phyloP scores from a whole-genome alignment of 768 basidiomycete species.

The Panellus pusillus region DNA sequence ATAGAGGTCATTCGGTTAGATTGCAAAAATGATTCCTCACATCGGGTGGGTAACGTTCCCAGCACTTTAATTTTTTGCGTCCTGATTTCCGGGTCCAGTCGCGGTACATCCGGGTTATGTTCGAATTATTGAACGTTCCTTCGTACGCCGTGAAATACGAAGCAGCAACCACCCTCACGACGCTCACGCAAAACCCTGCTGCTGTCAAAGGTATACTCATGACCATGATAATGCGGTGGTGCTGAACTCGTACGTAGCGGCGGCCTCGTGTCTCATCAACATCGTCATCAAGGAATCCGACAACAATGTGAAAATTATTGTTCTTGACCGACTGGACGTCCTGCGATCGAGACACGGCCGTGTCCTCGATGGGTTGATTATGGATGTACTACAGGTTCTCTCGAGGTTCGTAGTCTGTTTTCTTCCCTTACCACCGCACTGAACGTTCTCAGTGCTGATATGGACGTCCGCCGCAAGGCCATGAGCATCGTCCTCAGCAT shows the following conservation, averaged over 20 bases:
- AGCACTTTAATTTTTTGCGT: background rate
- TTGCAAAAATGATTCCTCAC: conserved; percentile 79
- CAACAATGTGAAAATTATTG: conserved; percentile 98
- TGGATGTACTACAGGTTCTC: conserved; percentile 93
- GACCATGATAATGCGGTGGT: background rate
- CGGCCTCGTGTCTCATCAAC: conserved; percentile 84
- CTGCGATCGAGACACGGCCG: conserved; percentile 84
- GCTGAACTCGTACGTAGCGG: conserved; percentile 51
- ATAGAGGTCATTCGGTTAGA: conserved; percentile 93
- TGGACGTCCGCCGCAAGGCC: conserved; percentile 95
- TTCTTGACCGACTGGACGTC: conserved; percentile 84
- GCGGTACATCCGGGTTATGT: conserved; percentile 92
- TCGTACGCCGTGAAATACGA: conserved; percentile 98
- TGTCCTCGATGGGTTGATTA: conserved; percentile 86
- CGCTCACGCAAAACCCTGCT: conserved; percentile 91
- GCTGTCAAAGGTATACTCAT: conserved; percentile 80
- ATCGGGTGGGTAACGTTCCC: conserved; percentile 57
- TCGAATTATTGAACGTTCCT: conserved; percentile 84
- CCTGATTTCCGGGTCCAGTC: conserved; percentile 46
- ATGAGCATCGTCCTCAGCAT: conserved; percentile 87
- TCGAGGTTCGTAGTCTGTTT: conserved; percentile 52
- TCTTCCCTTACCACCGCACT: background rate
- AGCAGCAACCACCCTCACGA: conserved; percentile 92
- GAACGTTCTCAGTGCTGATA: conserved; percentile 67
- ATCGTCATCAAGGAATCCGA: conserved; percentile 94